phyloP scores from a whole-genome alignment of 768 basidiomycete genomes.

The Trametes cinnabarina region DNA sequence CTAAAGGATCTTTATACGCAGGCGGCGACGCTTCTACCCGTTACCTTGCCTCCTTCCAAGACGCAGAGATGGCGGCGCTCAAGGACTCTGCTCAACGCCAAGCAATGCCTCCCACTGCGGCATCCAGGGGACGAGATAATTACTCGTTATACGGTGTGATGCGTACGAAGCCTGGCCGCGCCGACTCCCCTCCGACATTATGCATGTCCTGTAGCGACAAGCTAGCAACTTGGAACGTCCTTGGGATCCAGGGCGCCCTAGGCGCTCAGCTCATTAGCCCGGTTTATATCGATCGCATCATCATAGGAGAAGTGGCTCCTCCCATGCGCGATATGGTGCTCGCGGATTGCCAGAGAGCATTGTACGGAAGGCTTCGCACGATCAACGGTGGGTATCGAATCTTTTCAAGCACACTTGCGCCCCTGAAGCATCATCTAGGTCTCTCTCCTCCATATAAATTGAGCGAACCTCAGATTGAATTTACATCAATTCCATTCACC shows the following conservation, averaged over 20 bases:
- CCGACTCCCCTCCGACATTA: slow-evolving; percentile 78
- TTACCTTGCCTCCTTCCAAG: slow-evolving; percentile 71
- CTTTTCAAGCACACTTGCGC: not conserved
- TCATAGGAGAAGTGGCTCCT: slow-evolving; percentile 69
- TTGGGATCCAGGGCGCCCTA: slow-evolving; percentile 86
- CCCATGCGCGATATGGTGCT: slow-evolving; percentile 40
- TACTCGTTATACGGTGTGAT: slow-evolving; percentile 74
- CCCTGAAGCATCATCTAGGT: slow-evolving; percentile 33
- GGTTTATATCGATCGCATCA: slow-evolving; percentile 60
- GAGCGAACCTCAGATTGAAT: slow-evolving; percentile 49
- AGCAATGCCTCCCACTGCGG: slow-evolving; percentile 33
- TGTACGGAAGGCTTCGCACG: slow-evolving; percentile 53
- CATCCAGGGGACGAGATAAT: slow-evolving; percentile 76
- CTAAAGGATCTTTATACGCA: slow-evolving; percentile 27
- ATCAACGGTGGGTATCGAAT: slow-evolving; percentile 39
- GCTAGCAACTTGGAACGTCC: slow-evolving; percentile 79
- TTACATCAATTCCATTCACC: slow-evolving; percentile 58
- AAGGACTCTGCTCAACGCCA: slow-evolving; percentile 50
- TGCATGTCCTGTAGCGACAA: slow-evolving; percentile 97
- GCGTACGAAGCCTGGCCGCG: slow-evolving; percentile 92
- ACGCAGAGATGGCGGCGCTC: slow-evolving; percentile 64
- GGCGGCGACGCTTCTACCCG: slow-evolving; percentile 90
- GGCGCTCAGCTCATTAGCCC: slow-evolving; percentile 54
- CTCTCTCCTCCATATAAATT: slow-evolving; percentile 50
- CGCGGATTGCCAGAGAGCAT: slow-evolving; percentile 67